Base-by-base conservation (phyloP, 108 stramenopile species). In the Schizochytrium sp. region DNA sequence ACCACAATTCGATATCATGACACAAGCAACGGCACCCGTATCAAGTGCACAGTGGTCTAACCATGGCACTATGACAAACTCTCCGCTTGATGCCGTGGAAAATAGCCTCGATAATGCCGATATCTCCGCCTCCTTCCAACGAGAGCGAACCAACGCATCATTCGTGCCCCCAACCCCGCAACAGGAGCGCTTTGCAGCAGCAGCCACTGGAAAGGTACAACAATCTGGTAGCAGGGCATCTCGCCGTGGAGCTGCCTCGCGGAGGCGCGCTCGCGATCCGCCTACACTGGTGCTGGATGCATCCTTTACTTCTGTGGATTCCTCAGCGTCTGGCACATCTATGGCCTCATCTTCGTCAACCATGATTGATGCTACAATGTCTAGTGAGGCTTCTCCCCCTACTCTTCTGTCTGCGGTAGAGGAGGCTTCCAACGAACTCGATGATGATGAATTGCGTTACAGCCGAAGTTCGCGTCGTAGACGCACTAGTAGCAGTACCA, bases 91-190 rank as follows among this genome's bases (percentile, higher is more conserved):
- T 69, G 64, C 7, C 8, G 64, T 69, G 12, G 64, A 69, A 44
- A 69, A 69, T 44, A 69, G 64, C 64, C 64, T 69, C 28, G 64
- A 69, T 38, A 69, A 69, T 0, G 64, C 28, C 64, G 64, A 69
- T 15, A 44, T 69, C 12, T 8, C 15, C 5, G 64, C 64, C 12
- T 44, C 12, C 12, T 69, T 69, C 28, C 8, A 38, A 44, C 12
- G 28, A 12, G 64, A 69, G 42, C 64, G 64, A 8, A 69, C 64
- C 8, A 69, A 69, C 64, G 44, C 44, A 44, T 69, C 64, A 7
- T 69, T 69, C 15, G 64, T 69, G 64, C 64, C 64, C 8, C 64
- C 64, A 7, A 69, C 64, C 8, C 64, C 64, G 17, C 59, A 60
- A 60, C 59, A 60, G 59, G 2, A 60, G 17, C 28, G 17, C 1